Conservation (phyloP, 768 basidiomycete genomes). For the Auriculariales sp. region DNA sequence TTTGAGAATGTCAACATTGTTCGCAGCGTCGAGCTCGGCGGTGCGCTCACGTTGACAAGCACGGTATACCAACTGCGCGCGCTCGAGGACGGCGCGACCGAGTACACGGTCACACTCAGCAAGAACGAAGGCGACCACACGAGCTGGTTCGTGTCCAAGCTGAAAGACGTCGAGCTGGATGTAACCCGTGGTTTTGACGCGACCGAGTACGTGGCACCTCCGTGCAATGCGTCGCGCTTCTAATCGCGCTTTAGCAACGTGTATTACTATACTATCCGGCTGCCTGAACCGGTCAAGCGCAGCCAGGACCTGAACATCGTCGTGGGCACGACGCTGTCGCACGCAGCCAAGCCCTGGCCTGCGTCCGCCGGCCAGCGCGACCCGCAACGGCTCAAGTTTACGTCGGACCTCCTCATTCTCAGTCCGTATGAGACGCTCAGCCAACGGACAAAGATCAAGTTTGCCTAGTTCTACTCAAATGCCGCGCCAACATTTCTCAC, state of each 20-base stretch:
- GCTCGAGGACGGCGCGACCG: conserved; percentile 39
- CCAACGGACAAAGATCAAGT: conserved; percentile 84
- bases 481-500: background rate
- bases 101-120: conserved; percentile 56
- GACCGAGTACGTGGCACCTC: conserved; percentile 33
- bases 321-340: conserved; percentile 64
- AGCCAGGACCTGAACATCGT: conserved; percentile 62
- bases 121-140: conserved; percentile 48
- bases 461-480: conserved; percentile 13
- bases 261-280: conserved; percentile 42
- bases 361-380: conserved; percentile 57
- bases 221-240: background rate
- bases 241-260: conserved; percentile 17
- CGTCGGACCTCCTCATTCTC: conserved; percentile 61
- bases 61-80: conserved; percentile 80
- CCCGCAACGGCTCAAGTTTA: conserved; percentile 66
- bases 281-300: conserved; percentile 43
- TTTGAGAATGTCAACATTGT: conserved; percentile 87
- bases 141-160: conserved; percentile 64
- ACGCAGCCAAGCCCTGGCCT: conserved; percentile 67
- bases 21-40: conserved; percentile 79
- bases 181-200: conserved; percentile 34
- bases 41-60: conserved; percentile 73
- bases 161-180: conserved; percentile 46
- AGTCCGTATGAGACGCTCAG: conserved; percentile 72